Conservation (phyloP, 2,329 filamentous ascomycete species). For the Cryphonectria japonica region DNA sequence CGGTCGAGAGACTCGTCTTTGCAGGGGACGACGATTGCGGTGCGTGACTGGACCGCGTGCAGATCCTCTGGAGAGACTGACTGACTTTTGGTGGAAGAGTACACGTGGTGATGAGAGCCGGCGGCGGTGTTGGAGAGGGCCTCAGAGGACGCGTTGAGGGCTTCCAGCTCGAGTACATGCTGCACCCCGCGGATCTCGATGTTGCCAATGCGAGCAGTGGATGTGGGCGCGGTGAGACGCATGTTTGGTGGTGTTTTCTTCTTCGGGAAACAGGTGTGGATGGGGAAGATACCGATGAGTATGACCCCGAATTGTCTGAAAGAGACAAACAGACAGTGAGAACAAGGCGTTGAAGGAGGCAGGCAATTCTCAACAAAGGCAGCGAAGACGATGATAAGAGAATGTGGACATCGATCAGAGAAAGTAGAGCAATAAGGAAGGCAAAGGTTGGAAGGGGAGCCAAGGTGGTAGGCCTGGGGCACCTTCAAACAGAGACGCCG, state of each 20-base stretch:
- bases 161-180: slow-evolving; percentile 27
- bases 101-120: background rate
- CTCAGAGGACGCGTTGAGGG: slow-evolving; percentile 12
- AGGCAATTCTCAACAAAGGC: background rate
- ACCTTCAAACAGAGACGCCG: too few relatives aligned
- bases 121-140: background rate
- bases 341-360: background rate
- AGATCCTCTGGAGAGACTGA: slow-evolving; percentile 22
- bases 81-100: background rate
- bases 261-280: background rate
- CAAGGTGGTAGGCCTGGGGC: too few relatives aligned
- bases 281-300: background rate
- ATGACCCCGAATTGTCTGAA: background rate
- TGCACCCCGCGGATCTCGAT: slow-evolving; percentile 27
- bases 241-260: slow-evolving; percentile 4
- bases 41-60: slow-evolving; percentile 28
- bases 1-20: slow-evolving; percentile 36
- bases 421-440: too few relatives aligned
- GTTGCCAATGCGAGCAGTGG: slow-evolving; percentile 16
- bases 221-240: slow-evolving; percentile 18
- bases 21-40: slow-evolving; percentile 40
- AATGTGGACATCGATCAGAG: too few relatives aligned
- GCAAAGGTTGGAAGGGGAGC: background rate
- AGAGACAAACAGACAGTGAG: background rate
- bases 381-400: background rate